Conservation (phyloP, 352 stramenopile genomes). For the Achlya hypogyna region DNA sequence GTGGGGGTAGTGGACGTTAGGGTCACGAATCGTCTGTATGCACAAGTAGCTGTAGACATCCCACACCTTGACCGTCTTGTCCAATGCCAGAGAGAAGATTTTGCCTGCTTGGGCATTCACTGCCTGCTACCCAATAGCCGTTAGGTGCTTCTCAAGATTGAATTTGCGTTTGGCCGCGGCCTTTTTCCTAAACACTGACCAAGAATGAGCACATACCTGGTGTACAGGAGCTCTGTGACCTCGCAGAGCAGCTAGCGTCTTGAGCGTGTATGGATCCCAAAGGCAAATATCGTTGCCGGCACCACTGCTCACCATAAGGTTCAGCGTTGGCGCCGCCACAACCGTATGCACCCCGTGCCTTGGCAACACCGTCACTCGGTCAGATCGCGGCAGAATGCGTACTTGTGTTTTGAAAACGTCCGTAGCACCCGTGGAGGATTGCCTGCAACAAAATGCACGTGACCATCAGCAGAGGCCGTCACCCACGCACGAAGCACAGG, state of each 20-base stretch:
- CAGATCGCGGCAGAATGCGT: neutral
- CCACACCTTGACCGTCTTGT: slow-evolving; percentile 15
- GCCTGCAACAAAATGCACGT: neutral
- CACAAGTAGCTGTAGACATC: slow-evolving; percentile 13
- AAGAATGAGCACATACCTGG: neutral
- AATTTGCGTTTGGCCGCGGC: no score
- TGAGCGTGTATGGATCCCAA: slow-evolving; percentile 1
- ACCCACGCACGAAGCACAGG: neutral
- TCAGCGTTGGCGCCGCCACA: neutral
- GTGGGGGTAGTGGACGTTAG: neutral
- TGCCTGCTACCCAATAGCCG: neutral
- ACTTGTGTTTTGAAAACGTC: neutral
- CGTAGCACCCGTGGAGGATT: neutral
- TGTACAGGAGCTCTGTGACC: neutral
- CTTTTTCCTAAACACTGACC: no score
- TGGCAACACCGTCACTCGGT: neutral
- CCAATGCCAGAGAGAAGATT: slow-evolving; percentile 7
- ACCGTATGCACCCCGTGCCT: neutral
- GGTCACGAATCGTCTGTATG: slow-evolving; percentile 5
- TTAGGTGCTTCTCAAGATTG: no score
- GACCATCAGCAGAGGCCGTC: slow-evolving; percentile 9
- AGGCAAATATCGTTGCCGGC: neutral
- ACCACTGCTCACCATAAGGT: slow-evolving; percentile 3
- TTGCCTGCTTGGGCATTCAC: neutral
- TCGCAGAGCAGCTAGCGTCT: neutral